Percentiles rank a stretch among this genome's conserved stretches.
phyloP scores from a whole-genome alignment of 2,329 filamentous ascomycete species.

The Leptoxyphium fumago region DNA sequence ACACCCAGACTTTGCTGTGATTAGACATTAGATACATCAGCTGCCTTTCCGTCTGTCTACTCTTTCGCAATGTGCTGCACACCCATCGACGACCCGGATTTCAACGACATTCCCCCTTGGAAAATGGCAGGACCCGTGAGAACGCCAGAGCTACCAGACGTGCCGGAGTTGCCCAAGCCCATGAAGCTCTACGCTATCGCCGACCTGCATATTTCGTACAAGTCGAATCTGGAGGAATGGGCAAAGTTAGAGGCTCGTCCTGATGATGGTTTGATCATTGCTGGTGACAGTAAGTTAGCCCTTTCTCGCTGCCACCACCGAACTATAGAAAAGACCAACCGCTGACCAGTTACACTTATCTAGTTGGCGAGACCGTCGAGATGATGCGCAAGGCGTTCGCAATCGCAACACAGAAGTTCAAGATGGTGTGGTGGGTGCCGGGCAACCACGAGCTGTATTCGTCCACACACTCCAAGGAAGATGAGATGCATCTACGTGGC shows the following conservation, averaged over 20 bases:
- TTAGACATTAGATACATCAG: no score
- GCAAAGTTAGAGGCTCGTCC: constrained; percentile 24
- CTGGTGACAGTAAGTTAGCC: constrained; percentile 24
- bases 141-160: background rate
- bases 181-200: constrained; percentile 29
- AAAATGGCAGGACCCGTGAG: background rate
- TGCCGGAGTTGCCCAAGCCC: background rate
- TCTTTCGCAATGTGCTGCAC: background rate
- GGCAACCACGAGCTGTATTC: constrained; percentile 47
- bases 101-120: background rate
- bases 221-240: constrained; percentile 29
- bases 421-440: constrained; percentile 40
- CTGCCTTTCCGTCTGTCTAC: background rate
- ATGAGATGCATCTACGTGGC: constrained; percentile 26
- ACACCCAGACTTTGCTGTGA: no score
- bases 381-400: constrained; percentile 24
- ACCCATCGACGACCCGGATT: background rate
- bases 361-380: constrained; percentile 20
- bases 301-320: background rate
- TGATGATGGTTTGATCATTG: constrained; percentile 31
- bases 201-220: constrained; percentile 34
- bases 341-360: constrained; percentile 2
- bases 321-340: constrained; percentile 4
- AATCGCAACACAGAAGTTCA: constrained; percentile 27
- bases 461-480: constrained; percentile 25